phyloP scores from a whole-genome alignment of 768 basidiomycete genomes.

The Lyophyllum shimeji region DNA sequence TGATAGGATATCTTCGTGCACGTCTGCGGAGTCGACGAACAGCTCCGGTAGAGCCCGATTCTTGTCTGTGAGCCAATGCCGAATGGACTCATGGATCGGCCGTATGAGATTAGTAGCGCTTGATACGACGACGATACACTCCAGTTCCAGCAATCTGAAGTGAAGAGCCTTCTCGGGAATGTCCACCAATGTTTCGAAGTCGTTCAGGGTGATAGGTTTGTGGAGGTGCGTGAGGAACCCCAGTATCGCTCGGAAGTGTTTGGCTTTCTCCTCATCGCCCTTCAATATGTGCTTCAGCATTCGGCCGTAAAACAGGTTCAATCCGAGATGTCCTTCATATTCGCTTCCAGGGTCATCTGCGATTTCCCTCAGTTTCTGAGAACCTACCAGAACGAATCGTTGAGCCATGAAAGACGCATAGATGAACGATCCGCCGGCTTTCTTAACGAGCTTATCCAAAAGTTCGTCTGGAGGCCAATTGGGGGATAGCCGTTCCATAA shows the following conservation, averaged over 20 bases:
- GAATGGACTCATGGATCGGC: slow-evolving; percentile 10
- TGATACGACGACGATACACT: slow-evolving; percentile 7
- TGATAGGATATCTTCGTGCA: slow-evolving; percentile 10
- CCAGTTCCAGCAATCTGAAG: slow-evolving; percentile 3
- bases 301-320: slow-evolving; percentile 15
- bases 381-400: slow-evolving; percentile 10
- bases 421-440: slow-evolving; percentile 14
- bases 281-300: slow-evolving; percentile 8
- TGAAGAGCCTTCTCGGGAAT: slow-evolving; percentile 3
- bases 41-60: slow-evolving; percentile 6
- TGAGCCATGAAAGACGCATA: slow-evolving; percentile 16
- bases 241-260: slow-evolving; percentile 4
- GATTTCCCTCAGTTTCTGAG: slow-evolving; percentile 13
- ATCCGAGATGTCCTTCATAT: slow-evolving; percentile 18
- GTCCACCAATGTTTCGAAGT: slow-evolving; percentile 1
- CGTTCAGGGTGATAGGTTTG: slow-evolving; percentile 5
- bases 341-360: slow-evolving; percentile 12
- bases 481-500: slow-evolving; percentile 15
- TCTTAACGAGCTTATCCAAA: slow-evolving; percentile 13
- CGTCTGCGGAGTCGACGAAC: slow-evolving; percentile 6
- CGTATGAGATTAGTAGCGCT: slow-evolving; percentile 1
- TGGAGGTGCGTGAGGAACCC: slow-evolving; percentile 10
- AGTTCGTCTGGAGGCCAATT: slow-evolving; percentile 14
- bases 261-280: neutral
- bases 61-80: slow-evolving; percentile 14